phyloP scores from a whole-genome alignment of 1,139 yeast genomes.

The Kodamaea suecica region DNA sequence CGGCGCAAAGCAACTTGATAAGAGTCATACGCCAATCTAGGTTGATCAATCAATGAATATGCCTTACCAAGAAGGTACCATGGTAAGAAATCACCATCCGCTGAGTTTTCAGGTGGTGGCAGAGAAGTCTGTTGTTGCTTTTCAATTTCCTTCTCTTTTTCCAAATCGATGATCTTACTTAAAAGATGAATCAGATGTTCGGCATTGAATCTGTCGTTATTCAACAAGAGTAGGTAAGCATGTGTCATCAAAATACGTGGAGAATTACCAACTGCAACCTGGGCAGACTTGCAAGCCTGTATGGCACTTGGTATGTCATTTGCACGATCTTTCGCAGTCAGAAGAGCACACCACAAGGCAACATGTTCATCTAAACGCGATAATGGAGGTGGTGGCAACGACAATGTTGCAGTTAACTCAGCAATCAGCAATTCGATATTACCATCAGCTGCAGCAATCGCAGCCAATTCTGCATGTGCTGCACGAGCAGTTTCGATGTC shows the following conservation, averaged over 20 bases:
- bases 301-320: constrained; percentile 48
- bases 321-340: constrained; percentile 49
- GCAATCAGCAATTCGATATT: constrained; percentile 45
- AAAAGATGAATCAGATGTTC: constrained; percentile 34
- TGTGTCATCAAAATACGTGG: constrained; percentile 46
- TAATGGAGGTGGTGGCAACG: constrained; percentile 48
- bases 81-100: constrained; percentile 51
- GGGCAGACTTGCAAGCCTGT: constrained; percentile 47
- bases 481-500: constrained; percentile 49
- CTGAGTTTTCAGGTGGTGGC: constrained; percentile 9
- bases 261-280: constrained; percentile 40
- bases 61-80: constrained; percentile 59
- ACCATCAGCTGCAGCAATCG: constrained; percentile 50
- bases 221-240: constrained; percentile 42
- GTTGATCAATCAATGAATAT: constrained; percentile 43
- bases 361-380: constrained; percentile 45
- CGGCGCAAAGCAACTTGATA: constrained; percentile 56
- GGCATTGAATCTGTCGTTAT: constrained; percentile 26
- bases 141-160: constrained; percentile 21
- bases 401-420: constrained; percentile 48
- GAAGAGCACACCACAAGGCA: constrained; percentile 51
- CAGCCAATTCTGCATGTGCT: constrained; percentile 53
- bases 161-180: constrained; percentile 32
- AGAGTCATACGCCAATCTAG: constrained; percentile 54
- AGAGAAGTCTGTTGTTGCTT: neutral